These are phyloP conservation scores for Seminavis robusta DNA, from an alignment of 108 stramenopile species.

Conservation along the genomic window DNA sequence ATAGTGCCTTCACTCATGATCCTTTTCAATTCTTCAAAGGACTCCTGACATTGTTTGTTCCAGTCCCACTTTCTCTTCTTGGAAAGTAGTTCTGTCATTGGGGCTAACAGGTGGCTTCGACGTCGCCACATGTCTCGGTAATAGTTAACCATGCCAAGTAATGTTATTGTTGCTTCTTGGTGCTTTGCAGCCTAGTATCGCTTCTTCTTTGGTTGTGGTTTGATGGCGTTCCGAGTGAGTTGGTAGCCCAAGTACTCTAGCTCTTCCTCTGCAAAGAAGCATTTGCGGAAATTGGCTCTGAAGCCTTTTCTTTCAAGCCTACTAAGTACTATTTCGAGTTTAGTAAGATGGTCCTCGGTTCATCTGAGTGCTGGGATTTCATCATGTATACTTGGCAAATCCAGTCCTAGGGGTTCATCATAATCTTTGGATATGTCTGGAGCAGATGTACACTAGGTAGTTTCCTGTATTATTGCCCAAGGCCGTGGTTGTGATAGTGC, in stretches of 20 bases:
- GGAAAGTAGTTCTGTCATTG: slow-evolving; percentile 25
- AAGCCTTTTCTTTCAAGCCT: slow-evolving; percentile 17
- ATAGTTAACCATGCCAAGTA: slow-evolving; percentile 41
- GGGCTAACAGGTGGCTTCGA: slow-evolving; percentile 34
- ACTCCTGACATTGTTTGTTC: slow-evolving; percentile 24
- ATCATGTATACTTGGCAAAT: no score
- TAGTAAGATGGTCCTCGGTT: slow-evolving; percentile 28
- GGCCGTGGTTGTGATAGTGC: no score
- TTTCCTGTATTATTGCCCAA: slow-evolving; percentile 27
- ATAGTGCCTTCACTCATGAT: slow-evolving; percentile 26
- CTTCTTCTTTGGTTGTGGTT: slow-evolving; percentile 31
- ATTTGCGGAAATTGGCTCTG: slow-evolving; percentile 19
- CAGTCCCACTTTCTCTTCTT: slow-evolving; percentile 25
- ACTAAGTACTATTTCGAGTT: slow-evolving; percentile 13
- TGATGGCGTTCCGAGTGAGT: slow-evolving; percentile 11
- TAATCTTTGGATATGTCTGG: no score
- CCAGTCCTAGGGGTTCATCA: no score
- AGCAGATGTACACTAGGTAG: no score
- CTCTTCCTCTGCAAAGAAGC: slow-evolving; percentile 4
- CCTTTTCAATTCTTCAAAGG: slow-evolving; percentile 40
- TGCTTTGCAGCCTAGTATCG: slow-evolving; percentile 22
- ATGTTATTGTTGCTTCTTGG: slow-evolving; percentile 23
- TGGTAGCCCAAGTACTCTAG: slow-evolving; percentile 21
- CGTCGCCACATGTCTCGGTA: slow-evolving; percentile 46
- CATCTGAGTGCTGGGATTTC: no score